Evolutionary conservation across 2,329 filamentous ascomycete species (phyloP), one percentile per base, ranked within the genome.

Genomic region (Mollisiaceae sp.): DNA sequence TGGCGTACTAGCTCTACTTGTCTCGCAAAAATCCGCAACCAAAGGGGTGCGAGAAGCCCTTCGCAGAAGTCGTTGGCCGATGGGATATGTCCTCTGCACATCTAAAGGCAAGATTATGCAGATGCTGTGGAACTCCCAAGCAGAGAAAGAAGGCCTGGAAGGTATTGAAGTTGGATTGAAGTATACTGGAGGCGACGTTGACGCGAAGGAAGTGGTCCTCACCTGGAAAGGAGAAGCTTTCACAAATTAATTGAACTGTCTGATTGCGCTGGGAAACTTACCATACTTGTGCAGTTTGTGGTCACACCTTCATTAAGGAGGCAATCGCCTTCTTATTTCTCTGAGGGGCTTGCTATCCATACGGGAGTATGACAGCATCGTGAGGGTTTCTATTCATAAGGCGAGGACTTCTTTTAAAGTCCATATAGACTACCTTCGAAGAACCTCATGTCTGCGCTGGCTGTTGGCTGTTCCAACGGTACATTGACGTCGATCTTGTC

Each of bases 31-130:
- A 67, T 82, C 87, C 61, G 91, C 93, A 38, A 97, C 93, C 0
- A 91, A 87, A 73, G 94, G 94, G 0, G 88, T 96, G 2, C 81
- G 91, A 64, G 88, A 93, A 57, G 88, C 92, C 27, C 74, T 97
- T 70, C 83, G 84, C 4, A 80, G 86, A 65, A 91, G 90, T 74
- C 77, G 80, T 43, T 88, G 85, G 80, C 91, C 93, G 0, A 85
- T 97, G 82, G 88, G 89, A 0, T 96, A 88, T 72, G 77, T 91
- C 32, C 86, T 85, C 63, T 87, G 91, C 66, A 83, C 84, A 0
- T 72, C 73, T 18, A 81, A 84, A 1, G 91, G 91, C 0, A 74
- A 75, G 8, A 75, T 93, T 24, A 78, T 83, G 72, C 90, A 94
- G 78, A 85, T 93, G 77, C 70, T 93, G 4, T 94, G 91, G 91